phyloP scores from a whole-genome alignment of 2,329 filamentous ascomycete genomes.

The Colletotrichum plurivorum region DNA sequence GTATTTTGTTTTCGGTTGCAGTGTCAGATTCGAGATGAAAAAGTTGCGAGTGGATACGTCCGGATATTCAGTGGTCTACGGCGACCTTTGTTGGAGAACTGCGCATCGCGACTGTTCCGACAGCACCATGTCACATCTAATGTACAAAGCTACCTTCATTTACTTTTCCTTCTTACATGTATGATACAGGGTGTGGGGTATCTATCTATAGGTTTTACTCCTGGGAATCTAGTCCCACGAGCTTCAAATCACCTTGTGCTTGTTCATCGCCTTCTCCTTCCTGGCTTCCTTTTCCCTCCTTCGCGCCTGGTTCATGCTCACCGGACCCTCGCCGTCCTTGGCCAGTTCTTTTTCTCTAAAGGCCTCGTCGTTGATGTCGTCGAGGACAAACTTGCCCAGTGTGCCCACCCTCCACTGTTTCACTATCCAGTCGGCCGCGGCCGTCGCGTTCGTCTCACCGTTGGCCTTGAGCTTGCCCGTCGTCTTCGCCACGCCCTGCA shows the following conservation, averaged over 20 bases:
- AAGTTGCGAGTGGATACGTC: constrained; percentile 17
- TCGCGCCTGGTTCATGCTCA: constrained; percentile 78
- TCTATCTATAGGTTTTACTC: constrained; percentile 22
- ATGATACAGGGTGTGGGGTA: constrained; percentile 37
- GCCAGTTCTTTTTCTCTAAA: constrained; percentile 64
- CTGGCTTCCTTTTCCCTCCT: constrained; percentile 75
- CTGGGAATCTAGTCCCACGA: not conserved
- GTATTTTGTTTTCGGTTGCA: constrained; percentile 25
- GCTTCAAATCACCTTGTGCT: constrained; percentile 30
- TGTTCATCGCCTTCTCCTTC: constrained; percentile 51
- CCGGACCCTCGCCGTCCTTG: constrained; percentile 58
- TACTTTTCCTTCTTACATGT: constrained; percentile 17
- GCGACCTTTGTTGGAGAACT: not conserved
- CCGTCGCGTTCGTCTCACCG: constrained; percentile 78
- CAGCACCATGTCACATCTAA: constrained; percentile 16
- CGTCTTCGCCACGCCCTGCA: constrained; percentile 78
- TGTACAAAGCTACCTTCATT: constrained; percentile 30
- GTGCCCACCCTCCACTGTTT: constrained; percentile 85
- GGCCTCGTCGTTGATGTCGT: constrained; percentile 76
- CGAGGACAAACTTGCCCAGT: constrained; percentile 83
- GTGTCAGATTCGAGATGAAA: constrained; percentile 6
- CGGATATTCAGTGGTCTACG: constrained; percentile 7
- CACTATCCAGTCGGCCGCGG: constrained; percentile 84
- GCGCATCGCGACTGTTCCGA: not conserved
- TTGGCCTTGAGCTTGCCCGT: constrained; percentile 84